phyloP scores from a whole-genome alignment of 2,329 filamentous ascomycete genomes.

The Nannizzia gypsea region DNA sequence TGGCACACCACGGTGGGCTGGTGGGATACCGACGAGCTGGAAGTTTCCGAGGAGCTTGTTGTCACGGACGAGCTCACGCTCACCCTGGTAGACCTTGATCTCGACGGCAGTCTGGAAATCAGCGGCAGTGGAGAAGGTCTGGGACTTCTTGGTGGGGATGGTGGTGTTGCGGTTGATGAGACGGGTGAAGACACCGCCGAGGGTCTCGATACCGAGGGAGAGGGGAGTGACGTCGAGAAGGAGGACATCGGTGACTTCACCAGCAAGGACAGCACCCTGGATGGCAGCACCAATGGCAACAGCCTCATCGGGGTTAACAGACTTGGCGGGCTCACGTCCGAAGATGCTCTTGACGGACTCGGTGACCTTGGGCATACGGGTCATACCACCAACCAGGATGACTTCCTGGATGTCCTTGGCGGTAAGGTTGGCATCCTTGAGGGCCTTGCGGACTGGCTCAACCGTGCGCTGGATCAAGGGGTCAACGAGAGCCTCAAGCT shows the following conservation, averaged over 20 bases:
- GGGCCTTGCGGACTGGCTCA: slow-evolving; percentile 87
- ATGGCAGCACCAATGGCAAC: slow-evolving; percentile 96
- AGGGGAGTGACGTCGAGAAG: slow-evolving; percentile 92
- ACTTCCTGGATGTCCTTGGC: slow-evolving; percentile 95
- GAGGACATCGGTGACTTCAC: slow-evolving; percentile 91
- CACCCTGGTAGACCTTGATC: slow-evolving; percentile 99
- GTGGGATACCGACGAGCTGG: slow-evolving; percentile 94
- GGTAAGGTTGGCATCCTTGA: slow-evolving; percentile 87
- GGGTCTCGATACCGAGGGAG: slow-evolving; percentile 95
- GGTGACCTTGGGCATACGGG: slow-evolving; percentile 95
- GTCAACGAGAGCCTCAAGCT: slow-evolving; percentile 87
- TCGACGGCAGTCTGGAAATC: slow-evolving; percentile 98
- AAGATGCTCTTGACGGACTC: slow-evolving; percentile 97
- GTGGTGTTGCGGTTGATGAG: slow-evolving; percentile 99
- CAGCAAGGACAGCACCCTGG: slow-evolving; percentile 90
- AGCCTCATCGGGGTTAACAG: slow-evolving; percentile 96
- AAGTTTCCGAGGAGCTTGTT: slow-evolving; percentile 99
- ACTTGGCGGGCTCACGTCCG: slow-evolving; percentile 91
- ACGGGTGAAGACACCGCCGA: slow-evolving; percentile 94
- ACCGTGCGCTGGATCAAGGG: slow-evolving; percentile 76
- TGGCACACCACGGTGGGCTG: slow-evolving; percentile 88
- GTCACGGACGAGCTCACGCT: slow-evolving; percentile 96
- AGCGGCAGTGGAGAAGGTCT: slow-evolving; percentile 92
- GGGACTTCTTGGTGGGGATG: slow-evolving; percentile 98
- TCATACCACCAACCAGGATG: slow-evolving; percentile 97